Conservation (phyloP, 2,329 filamentous ascomycete genomes). For the Endothia cerciana region DNA sequence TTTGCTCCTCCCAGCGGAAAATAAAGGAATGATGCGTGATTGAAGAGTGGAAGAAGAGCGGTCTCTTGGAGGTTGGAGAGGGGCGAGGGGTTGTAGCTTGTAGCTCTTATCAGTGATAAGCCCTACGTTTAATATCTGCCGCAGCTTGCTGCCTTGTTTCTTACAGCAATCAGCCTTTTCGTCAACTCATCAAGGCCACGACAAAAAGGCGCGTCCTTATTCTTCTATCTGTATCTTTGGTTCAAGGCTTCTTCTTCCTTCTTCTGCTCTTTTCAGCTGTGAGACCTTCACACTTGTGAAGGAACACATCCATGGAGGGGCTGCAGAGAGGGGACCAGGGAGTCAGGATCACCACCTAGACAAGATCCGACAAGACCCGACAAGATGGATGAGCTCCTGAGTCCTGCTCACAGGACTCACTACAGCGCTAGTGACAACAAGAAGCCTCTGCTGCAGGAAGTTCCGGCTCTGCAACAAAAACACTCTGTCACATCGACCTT, state of each 20-base stretch:
- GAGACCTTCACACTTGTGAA: no score
- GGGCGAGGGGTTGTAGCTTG: not conserved
- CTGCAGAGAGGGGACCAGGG: not conserved
- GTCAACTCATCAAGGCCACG: not conserved
- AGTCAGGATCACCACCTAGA: not conserved
- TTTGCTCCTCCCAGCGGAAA: not conserved
- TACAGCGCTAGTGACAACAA: conserved; percentile 43
- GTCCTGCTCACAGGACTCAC: conserved; percentile 57
- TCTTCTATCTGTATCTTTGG: not conserved
- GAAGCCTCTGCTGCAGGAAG: conserved; percentile 44
- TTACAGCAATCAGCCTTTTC: not conserved
- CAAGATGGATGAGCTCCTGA: conserved; percentile 61
- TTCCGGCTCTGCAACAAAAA: conserved; percentile 34
- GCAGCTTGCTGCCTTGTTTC: not conserved
- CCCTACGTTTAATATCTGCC: conserved; percentile 1
- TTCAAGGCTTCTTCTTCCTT: no score
- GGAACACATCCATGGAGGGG: not conserved
- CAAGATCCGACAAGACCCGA: not conserved
- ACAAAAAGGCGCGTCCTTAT: not conserved
- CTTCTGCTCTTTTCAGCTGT: not conserved
- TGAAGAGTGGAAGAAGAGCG: not conserved
- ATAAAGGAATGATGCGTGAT: not conserved
- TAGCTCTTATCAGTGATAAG: conserved; percentile 29
- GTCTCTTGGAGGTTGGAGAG: conserved; percentile 14
- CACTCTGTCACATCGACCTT: conserved; percentile 1